Conservation (phyloP, 169 alveolate genomes). For the Blepharisma undulans region DNA sequence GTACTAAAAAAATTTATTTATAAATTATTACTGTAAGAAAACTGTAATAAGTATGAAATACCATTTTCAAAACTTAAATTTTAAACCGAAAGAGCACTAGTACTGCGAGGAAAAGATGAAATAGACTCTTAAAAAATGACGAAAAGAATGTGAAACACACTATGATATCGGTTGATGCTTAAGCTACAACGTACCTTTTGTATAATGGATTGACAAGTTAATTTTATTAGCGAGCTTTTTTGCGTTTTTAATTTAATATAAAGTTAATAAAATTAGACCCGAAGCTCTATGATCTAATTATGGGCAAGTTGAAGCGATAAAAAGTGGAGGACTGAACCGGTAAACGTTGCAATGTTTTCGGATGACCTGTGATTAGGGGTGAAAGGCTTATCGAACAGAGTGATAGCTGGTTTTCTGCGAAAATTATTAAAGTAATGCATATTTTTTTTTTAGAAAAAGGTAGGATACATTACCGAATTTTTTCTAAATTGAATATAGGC, state of each 20-base stretch:
- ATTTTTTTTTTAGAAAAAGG: neutral
- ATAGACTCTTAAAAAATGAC: neutral
- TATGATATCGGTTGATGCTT: constrained; percentile 29
- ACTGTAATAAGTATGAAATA: neutral
- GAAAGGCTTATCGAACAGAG: constrained; percentile 71
- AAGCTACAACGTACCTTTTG: constrained; percentile 57
- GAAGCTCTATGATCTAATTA: constrained; percentile 68
- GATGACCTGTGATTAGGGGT: constrained; percentile 77
- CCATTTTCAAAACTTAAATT: neutral
- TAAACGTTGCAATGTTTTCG: constrained; percentile 67
- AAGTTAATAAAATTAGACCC: constrained; percentile 64
- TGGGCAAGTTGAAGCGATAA: constrained; percentile 56
- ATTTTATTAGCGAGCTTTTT: constrained; percentile 53
- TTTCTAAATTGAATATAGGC: constrained; percentile 48
- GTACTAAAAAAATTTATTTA: neutral
- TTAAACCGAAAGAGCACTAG: neutral
- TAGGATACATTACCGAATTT: neutral
- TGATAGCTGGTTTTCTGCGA: constrained; percentile 83
- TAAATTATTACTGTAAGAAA: neutral
- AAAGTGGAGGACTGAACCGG: constrained; percentile 64
- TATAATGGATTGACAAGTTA: constrained; percentile 60
- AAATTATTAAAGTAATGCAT: constrained; percentile 62
- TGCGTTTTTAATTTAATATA: constrained; percentile 20
- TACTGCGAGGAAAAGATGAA: constrained; percentile 58
- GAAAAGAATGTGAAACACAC: constrained; percentile 47